Percentiles rank a stretch among this genome's conserved stretches.
phyloP scores from a whole-genome alignment of 768 basidiomycete genomes.

The Artomyces pyxidatus region DNA sequence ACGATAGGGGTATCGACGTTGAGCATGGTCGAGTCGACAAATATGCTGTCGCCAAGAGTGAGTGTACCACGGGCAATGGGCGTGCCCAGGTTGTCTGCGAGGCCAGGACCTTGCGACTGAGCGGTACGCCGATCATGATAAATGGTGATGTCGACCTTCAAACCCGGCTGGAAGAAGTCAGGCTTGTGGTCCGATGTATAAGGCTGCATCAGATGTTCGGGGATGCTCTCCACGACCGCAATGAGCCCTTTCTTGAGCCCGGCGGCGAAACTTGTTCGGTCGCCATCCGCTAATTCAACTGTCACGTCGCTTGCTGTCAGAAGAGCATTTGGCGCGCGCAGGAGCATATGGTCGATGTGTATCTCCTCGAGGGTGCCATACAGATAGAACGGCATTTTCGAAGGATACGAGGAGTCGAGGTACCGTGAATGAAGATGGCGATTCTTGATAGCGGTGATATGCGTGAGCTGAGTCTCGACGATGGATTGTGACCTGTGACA shows the following conservation, averaged over 20 bases:
- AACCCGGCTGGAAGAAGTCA: slow-evolving; percentile 11
- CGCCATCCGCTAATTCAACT: slow-evolving; percentile 8
- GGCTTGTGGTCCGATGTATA: background rate
- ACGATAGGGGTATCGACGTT: slow-evolving; percentile 5
- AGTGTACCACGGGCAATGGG: slow-evolving; percentile 14
- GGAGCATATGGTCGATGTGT: slow-evolving; percentile 29
- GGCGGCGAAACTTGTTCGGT: background rate
- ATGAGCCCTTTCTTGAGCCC: slow-evolving; percentile 14
- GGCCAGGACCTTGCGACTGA: slow-evolving; percentile 6
- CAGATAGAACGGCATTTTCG: slow-evolving; percentile 32
- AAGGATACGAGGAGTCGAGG: slow-evolving; percentile 25
- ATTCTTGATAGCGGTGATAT: slow-evolving; percentile 26
- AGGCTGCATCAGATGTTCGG: slow-evolving; percentile 18
- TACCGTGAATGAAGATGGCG: slow-evolving; percentile 21
- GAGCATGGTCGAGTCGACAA: slow-evolving; percentile 10
- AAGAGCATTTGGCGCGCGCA: slow-evolving; percentile 18
- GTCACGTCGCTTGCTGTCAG: slow-evolving; percentile 14
- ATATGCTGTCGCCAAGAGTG: slow-evolving; percentile 10
- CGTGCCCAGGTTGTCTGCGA: slow-evolving; percentile 6
- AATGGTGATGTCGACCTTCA: slow-evolving; percentile 7
- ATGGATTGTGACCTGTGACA: slow-evolving; percentile 6
- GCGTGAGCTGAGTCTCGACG: slow-evolving; percentile 15
- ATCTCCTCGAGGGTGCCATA: slow-evolving; percentile 25
- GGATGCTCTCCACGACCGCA: slow-evolving; percentile 10
- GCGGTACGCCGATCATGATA: slow-evolving; percentile 9